phyloP scores from a whole-genome alignment of 2,329 filamentous ascomycete species.

The Ascochyta lentis region DNA sequence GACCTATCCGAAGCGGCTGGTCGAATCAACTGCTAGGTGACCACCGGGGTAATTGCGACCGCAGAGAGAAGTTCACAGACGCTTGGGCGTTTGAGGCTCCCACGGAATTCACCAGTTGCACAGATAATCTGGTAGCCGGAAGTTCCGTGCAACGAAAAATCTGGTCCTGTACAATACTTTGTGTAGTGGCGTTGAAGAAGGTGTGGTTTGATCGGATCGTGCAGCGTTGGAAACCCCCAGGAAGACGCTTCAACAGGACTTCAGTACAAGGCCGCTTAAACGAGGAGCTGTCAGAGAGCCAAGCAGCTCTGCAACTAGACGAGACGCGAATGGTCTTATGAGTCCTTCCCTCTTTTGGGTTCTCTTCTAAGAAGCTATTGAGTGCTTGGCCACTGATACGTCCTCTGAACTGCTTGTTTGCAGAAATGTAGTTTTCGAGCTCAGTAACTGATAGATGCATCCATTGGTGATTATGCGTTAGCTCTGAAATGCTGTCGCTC shows the following conservation, averaged over 20 bases:
- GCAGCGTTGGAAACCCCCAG: not conserved
- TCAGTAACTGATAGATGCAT: not conserved
- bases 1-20: too few species aligned
- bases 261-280: not conserved
- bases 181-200: not conserved
- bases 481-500: not conserved
- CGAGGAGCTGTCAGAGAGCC: not conserved
- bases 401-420: not conserved
- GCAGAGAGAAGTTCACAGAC: too few species aligned
- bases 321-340: too few species aligned
- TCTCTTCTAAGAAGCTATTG: not conserved
- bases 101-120: not conserved
- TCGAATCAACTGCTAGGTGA: not conserved
- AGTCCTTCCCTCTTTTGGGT: not conserved
- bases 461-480: not conserved
- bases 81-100: not conserved
- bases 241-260: not conserved
- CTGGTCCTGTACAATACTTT: not conserved
- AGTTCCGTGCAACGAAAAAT: not conserved
- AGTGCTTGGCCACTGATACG: not conserved
- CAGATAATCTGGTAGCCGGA: not conserved
- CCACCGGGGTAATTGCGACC: not conserved
- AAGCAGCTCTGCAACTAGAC: not conserved
- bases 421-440: not conserved
- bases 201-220: not conserved